These are phyloP conservation scores for Diplotaxis tenuifolia DNA, from an alignment of 345 rosid genomes.

Conservation along the genomic window DNA sequence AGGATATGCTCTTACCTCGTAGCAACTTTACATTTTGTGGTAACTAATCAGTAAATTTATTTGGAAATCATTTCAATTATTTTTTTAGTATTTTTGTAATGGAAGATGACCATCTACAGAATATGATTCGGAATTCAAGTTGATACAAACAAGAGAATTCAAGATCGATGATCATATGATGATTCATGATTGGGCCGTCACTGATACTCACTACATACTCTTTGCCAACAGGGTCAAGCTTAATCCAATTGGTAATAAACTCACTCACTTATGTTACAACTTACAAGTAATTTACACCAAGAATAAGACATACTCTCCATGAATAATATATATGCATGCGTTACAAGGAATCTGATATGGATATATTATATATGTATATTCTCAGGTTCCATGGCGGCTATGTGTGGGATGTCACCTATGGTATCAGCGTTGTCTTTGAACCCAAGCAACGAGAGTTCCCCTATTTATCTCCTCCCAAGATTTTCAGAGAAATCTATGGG, in stretches of 20 bases:
- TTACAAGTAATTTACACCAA: background rate
- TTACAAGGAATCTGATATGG: constrained; percentile 7
- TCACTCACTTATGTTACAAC: background rate
- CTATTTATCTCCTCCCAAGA: constrained; percentile 82
- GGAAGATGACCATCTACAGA: constrained; percentile 41
- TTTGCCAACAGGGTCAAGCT: constrained; percentile 81
- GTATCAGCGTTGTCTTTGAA: constrained; percentile 82
- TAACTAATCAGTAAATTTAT: constrained; percentile 12
- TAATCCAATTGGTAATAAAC: constrained; percentile 53
- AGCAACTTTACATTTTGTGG: constrained; percentile 84
- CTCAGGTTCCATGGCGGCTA: constrained; percentile 74
- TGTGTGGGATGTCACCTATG: constrained; percentile 83
- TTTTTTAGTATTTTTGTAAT: background rate
- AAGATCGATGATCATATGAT: constrained; percentile 71
- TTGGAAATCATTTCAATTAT: background rate
- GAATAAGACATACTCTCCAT: background rate
- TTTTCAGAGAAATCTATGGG: constrained; percentile 33
- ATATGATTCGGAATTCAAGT: constrained; percentile 58
- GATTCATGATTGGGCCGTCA: constrained; percentile 98
- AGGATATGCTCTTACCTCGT: constrained; percentile 85
- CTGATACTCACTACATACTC: constrained; percentile 67
- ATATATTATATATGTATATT: background rate
- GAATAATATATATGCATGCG: background rate
- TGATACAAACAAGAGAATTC: constrained; percentile 56
- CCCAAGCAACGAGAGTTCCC: constrained; percentile 66